Percentiles rank a stretch among this genome's conserved stretches.
These are phyloP conservation scores for Eucalyptus marginata DNA, from an alignment of 345 rosid genomes.

Conservation along the genomic window DNA sequence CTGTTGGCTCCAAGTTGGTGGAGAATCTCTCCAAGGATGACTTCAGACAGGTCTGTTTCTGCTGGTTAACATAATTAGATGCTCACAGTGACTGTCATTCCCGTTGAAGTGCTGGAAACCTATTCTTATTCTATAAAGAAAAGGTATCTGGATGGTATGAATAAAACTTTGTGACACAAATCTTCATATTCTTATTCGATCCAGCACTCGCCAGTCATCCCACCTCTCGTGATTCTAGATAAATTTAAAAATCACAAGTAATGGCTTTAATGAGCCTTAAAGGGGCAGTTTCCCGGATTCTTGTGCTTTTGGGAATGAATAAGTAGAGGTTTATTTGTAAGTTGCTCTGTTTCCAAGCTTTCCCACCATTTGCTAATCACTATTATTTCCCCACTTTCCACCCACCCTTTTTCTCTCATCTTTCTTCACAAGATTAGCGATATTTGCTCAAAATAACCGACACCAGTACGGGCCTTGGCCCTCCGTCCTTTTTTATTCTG, in stretches of 20 bases:
- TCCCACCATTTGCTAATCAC: background rate
- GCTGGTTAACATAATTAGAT: background rate
- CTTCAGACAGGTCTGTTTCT: constrained; percentile 25
- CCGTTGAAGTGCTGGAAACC: background rate
- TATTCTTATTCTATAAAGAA: background rate
- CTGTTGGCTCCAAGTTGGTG: constrained; percentile 50
- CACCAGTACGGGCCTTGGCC: background rate
- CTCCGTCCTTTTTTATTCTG: background rate
- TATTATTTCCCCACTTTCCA: background rate
- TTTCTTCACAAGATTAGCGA: background rate
- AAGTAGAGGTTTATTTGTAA: background rate
- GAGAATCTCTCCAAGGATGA: constrained; percentile 32
- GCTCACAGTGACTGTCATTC: background rate
- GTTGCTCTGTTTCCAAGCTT: background rate
- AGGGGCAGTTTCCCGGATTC: background rate
- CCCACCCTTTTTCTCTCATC: background rate
- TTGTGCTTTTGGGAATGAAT: background rate
- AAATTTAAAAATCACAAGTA: background rate
- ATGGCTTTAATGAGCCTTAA: background rate
- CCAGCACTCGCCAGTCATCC: no score
- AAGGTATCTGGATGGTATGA: no score
- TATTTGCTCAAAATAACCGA: background rate
- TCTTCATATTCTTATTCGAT: no score
- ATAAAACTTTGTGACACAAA: no score
- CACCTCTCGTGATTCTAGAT: background rate